These are phyloP conservation scores for Colletotrichum eremochloae DNA, from an alignment of 2,329 filamentous ascomycete species.

Conservation along the genomic window DNA sequence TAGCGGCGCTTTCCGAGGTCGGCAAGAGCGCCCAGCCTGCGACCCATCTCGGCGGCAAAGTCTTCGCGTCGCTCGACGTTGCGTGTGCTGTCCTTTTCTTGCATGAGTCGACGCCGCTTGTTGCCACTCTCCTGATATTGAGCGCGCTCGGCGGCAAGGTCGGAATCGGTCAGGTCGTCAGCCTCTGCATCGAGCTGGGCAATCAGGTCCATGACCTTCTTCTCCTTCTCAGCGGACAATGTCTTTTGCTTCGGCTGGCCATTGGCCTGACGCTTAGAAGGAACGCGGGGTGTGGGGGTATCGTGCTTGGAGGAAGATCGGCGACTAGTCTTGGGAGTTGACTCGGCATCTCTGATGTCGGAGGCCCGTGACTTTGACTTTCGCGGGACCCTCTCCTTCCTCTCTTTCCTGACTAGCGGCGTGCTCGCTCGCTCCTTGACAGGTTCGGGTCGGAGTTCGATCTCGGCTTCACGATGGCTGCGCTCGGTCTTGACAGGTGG, in stretches of 20 bases:
- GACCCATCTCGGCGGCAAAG: conserved; percentile 69
- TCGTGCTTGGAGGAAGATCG: conserved; percentile 65
- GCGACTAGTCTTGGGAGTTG: conserved; percentile 62
- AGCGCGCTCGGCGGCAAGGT: conserved; percentile 59
- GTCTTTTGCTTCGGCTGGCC: conserved; percentile 65
- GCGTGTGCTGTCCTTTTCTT: conserved; percentile 72
- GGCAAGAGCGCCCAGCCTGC: conserved; percentile 76
- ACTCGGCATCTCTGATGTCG: conserved; percentile 63
- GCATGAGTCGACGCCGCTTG: conserved; percentile 79
- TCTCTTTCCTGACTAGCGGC: conserved; percentile 43
- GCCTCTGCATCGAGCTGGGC: conserved; percentile 62
- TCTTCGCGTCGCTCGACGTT: conserved; percentile 73
- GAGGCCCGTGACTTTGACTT: conserved; percentile 66
- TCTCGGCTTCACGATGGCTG: conserved; percentile 48
- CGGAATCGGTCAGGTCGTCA: conserved; percentile 57
- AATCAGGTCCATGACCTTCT: conserved; percentile 74
- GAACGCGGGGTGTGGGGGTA: conserved; percentile 61
- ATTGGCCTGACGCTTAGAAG: conserved; percentile 72
- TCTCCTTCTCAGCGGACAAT: conserved; percentile 71
- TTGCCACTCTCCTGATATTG: conserved; percentile 68
- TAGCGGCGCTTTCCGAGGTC: conserved; percentile 81
- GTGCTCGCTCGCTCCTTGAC: conserved; percentile 39
- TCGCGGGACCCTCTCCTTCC: conserved; percentile 48
- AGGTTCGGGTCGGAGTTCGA: conserved; percentile 40
- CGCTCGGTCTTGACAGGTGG: conserved; percentile 53